These are phyloP conservation scores for Fraxinus platypoda DNA, from an alignment of 305 asterid genomes.

Conservation along the genomic window DNA sequence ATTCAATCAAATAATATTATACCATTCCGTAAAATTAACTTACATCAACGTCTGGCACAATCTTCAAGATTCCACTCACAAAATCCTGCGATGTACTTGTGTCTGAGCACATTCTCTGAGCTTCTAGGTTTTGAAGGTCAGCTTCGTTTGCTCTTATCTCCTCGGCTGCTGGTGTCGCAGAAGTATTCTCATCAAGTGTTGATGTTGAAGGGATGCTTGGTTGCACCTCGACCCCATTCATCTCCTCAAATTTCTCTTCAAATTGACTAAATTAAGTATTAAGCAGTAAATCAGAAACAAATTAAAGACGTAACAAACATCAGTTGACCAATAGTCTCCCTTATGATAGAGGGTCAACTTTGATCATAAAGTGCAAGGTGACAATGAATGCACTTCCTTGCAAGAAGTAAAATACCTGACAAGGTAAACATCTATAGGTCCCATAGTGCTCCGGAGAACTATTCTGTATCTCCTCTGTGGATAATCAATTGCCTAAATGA, in stretches of 20 bases:
- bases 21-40: constrained; percentile 33
- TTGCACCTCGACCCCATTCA: not conserved
- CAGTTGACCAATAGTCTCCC: not conserved
- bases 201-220: not conserved
- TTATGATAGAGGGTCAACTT: not conserved
- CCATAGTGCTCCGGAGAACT: not conserved
- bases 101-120: constrained; percentile 50
- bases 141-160: constrained; percentile 47
- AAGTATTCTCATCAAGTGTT: not conserved
- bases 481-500: constrained; percentile 62
- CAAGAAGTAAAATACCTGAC: constrained; percentile 39
- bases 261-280: not conserved
- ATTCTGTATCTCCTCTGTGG: not conserved
- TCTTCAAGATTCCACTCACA: constrained; percentile 76
- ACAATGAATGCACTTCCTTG: not conserved
- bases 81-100: constrained; percentile 72
- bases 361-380: not conserved
- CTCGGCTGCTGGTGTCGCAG: constrained; percentile 34
- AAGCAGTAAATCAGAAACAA: not conserved
- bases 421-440: not conserved
- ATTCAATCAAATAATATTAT: not conserved
- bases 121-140: constrained; percentile 43
- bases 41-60: constrained; percentile 85
- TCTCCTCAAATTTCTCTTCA: not conserved
- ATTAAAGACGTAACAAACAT: not conserved